These are phyloP conservation scores for Cunninghamia lanceolata DNA, from an alignment of 75 land plant genomes.

Conservation along the genomic window DNA sequence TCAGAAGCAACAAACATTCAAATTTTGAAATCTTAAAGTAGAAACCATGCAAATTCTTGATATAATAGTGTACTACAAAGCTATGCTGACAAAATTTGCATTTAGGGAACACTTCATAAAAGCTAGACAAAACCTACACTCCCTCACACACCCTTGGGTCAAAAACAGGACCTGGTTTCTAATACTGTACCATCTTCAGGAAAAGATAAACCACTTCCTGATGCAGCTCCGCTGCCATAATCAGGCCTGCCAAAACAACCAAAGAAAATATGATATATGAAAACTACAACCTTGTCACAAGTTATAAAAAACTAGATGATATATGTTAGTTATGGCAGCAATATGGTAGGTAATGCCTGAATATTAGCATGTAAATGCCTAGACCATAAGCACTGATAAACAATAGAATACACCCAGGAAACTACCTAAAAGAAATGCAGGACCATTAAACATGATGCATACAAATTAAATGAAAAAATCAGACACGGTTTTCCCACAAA, in stretches of 20 bases:
- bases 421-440: background rate
- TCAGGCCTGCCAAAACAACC: slow-evolving; percentile 11
- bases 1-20: background rate
- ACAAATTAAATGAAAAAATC: background rate
- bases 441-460: background rate
- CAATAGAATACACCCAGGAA: background rate
- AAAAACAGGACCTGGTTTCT: slow-evolving; percentile 8
- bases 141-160: slow-evolving; percentile 6
- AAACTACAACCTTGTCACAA: background rate
- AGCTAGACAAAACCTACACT: background rate
- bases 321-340: background rate
- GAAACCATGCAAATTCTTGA: background rate
- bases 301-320: background rate
- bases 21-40: background rate
- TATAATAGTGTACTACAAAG: background rate
- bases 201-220: slow-evolving; percentile 1
- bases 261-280: background rate
- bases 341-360: background rate
- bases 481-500: background rate
- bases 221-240: background rate
- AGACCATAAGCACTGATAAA: background rate
- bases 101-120: background rate
- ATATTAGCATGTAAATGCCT: background rate
- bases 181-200: slow-evolving; percentile 8
- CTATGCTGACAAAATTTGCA: background rate